Conservation (phyloP, 2,329 filamentous ascomycete species). For the Cladosporium sp. region DNA sequence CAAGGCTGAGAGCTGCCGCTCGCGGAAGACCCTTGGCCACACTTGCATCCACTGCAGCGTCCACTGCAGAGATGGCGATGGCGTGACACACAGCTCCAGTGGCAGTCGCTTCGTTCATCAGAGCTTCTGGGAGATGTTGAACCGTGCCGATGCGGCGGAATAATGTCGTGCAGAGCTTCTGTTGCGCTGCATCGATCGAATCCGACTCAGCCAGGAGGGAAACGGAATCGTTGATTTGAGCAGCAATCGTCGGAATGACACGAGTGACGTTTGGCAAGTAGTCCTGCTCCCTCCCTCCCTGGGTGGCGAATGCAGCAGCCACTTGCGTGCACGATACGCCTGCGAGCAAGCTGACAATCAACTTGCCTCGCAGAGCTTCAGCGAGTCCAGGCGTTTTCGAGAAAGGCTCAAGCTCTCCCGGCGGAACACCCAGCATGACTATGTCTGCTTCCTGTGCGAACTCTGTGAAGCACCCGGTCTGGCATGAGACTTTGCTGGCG, state of each 20-base stretch:
- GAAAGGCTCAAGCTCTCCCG: conserved; percentile 16
- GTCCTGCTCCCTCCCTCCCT: conserved; percentile 2
- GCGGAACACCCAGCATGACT: conserved; percentile 20
- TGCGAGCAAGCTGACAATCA: conserved; percentile 21
- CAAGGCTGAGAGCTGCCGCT: conserved; percentile 17
- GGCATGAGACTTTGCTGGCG: conserved; percentile 11
- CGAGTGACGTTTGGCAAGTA: conserved; percentile 13
- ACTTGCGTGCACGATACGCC: conserved; percentile 19
- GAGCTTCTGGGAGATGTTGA: conserved; percentile 19
- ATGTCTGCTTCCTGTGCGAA: conserved; percentile 16
- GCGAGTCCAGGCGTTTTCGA: conserved; percentile 14
- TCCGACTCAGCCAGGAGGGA: conserved; percentile 21
- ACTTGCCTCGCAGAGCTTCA: conserved; percentile 17
- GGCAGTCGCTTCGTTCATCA: conserved; percentile 25
- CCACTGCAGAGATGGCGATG: conserved; percentile 22
- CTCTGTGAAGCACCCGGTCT: conserved; percentile 11
- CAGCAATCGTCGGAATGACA: conserved; percentile 23
- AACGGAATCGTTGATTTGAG: conserved; percentile 18
- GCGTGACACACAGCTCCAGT: conserved; percentile 25
- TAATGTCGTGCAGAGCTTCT: background rate
- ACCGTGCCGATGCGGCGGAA: conserved; percentile 18
- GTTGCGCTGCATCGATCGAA: background rate
- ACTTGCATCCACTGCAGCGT: conserved; percentile 24
- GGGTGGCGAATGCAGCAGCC: conserved; percentile 8
- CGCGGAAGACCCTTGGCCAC: conserved; percentile 24